Evolutionary conservation across 2,329 filamentous ascomycete species (phyloP).

Genomic region (Fusarium sp.): DNA sequence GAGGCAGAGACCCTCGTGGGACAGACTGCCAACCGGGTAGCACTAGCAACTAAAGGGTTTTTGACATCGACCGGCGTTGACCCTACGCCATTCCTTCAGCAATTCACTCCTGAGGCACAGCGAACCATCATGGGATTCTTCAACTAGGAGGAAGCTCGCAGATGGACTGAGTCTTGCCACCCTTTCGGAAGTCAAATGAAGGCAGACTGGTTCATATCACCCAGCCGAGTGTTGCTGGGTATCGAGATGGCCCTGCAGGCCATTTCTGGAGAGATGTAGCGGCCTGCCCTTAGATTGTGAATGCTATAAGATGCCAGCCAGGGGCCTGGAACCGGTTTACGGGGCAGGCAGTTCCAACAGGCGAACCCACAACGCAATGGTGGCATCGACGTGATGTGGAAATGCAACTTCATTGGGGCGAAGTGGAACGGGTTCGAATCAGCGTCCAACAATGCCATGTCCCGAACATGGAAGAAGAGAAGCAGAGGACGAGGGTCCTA

Average conservation of each 20-base stretch:
- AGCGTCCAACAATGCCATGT: constrained; percentile 1
- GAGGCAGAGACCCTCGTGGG: constrained; percentile 91
- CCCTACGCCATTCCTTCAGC: constrained; percentile 76
- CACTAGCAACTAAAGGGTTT: constrained; percentile 79
- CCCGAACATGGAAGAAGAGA: constrained; percentile 4
- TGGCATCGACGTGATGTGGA: constrained; percentile 14
- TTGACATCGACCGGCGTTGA: constrained; percentile 79
- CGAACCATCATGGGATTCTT: constrained; percentile 83
- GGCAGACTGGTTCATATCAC: background rate
- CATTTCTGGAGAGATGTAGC: constrained; percentile 30
- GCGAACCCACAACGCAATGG: constrained; percentile 9
- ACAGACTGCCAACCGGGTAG: constrained; percentile 80
- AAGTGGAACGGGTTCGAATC: constrained; percentile 2
- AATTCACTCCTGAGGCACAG: constrained; percentile 83
- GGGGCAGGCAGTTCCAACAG: constrained; percentile 11
- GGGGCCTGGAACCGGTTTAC: constrained; percentile 16
- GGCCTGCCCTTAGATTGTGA: constrained; percentile 39
- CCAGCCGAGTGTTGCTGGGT: background rate
- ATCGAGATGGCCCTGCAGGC: background rate
- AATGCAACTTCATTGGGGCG: background rate
- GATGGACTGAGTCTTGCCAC: background rate
- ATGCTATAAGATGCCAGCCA: constrained; percentile 16
- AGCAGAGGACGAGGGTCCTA: constrained; percentile 27
- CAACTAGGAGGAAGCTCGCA: constrained; percentile 55
- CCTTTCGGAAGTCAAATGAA: background rate